Evolutionary conservation across 2,329 filamentous ascomycete genomes (phyloP).

Genomic region (Cordyceps javanica): DNA sequence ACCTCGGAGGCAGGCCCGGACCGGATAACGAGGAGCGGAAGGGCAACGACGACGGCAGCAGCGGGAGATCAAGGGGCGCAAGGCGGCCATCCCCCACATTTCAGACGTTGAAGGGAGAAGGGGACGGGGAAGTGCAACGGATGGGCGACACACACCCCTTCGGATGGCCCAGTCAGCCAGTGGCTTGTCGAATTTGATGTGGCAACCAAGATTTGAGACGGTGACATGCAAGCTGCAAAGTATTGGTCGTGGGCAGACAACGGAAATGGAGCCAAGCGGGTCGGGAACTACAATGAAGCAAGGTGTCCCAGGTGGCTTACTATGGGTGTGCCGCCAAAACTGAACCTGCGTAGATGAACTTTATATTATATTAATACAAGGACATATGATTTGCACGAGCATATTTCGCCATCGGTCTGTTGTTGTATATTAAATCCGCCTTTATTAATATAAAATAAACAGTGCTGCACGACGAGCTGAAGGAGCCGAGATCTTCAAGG

Average conservation of each 20-base stretch:
- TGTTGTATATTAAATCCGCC: background rate
- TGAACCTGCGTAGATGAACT: background rate
- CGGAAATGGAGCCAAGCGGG: background rate
- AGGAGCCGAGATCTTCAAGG: background rate
- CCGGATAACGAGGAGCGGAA: no score
- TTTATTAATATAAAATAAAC: background rate
- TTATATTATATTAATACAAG: conserved; percentile 1
- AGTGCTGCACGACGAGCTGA: background rate
- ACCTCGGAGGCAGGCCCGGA: no score
- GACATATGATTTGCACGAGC: conserved; percentile 2
- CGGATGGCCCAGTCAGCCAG: background rate
- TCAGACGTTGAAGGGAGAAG: background rate
- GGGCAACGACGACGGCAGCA: background rate
- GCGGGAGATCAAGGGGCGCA: background rate
- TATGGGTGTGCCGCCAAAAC: background rate
- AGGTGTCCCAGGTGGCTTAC: background rate
- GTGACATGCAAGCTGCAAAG: background rate
- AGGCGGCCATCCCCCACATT: background rate
- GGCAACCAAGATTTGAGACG: background rate
- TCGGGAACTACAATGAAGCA: background rate
- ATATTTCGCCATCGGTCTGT: background rate
- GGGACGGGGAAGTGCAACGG: no score
- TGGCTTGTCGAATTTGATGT: background rate
- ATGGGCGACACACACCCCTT: background rate
- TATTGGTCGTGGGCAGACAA: background rate